Percentiles rank a stretch among this genome's conserved stretches.
These are phyloP conservation scores for Croton setiger DNA, from an alignment of 441 rosid genomes.

Conservation along the genomic window DNA sequence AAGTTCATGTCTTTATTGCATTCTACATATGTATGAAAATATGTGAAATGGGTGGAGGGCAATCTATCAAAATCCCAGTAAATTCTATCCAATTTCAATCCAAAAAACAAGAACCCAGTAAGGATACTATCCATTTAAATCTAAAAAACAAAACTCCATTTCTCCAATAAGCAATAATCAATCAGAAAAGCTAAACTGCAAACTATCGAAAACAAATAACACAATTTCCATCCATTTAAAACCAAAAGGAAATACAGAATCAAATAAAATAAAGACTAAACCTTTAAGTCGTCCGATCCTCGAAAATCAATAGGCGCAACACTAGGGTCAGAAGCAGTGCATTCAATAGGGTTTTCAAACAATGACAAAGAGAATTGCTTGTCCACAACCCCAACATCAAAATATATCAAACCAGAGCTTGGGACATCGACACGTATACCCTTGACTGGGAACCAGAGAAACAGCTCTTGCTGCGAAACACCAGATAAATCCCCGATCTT, in stretches of 20 bases:
- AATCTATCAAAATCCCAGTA: neutral
- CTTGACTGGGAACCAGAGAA: constrained; percentile 84
- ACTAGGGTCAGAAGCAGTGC: constrained; percentile 24
- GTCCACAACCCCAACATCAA: constrained; percentile 83
- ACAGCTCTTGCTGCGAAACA: constrained; percentile 68
- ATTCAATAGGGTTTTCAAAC: constrained; percentile 79
- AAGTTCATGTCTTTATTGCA: neutral
- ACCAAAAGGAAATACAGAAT: neutral
- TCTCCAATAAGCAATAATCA: neutral
- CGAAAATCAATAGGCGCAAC: neutral
- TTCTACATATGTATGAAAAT: neutral
- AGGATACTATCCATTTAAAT: too few relatives aligned
- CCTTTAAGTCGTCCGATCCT: constrained; percentile 5
- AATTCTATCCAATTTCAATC: neutral
- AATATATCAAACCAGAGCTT: constrained; percentile 81
- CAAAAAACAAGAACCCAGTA: neutral
- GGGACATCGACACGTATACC: constrained; percentile 81
- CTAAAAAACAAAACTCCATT: neutral
- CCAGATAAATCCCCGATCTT: constrained; percentile 62
- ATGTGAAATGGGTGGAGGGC: constrained; percentile 2
- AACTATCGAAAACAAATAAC: neutral
- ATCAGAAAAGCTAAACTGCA: neutral
- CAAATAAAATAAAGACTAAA: constrained; percentile 30
- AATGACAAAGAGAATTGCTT: constrained; percentile 82
- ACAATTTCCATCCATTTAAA: neutral